Evolutionary conservation across 164 flowering plant species (phyloP), one percentile per base, ranked within the genome.

Genomic region (Berberis vulgaris): DNA sequence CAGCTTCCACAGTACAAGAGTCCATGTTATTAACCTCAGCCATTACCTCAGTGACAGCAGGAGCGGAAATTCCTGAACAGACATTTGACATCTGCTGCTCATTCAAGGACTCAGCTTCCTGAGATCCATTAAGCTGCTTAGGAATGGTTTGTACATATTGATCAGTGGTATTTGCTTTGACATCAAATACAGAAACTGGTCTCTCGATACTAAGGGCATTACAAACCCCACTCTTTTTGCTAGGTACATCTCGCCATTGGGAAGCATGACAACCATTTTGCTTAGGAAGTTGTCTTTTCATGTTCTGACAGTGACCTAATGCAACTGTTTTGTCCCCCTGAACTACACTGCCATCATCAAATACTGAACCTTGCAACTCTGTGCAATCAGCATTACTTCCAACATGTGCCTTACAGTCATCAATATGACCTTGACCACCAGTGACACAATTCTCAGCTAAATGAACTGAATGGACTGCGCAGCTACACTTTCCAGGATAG

Each of bases 201-300:
- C 8, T 59, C 39, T 65, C 69, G 4, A 53, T 39, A 57, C 63
- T 9, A 63, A 72, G 57, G 59, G 47, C 45, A 42, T 73, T 74
- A 73, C 67, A 59, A 53, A 11, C 67, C 46, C 43, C 67, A 8
- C 44, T 67, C 41, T 49, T 64, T 68, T 74, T 80, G 58, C 65
- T 74, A 56, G 88, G 85, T 39, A 84, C 84, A 77, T 86, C 85
- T 71, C 69, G 74, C 91, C 91, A 86, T 54, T 78, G 84, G 67
- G 74, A 71, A 66, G 67, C 45, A 69, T 64, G 63, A 66, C 59
- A 69, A 50, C 60, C 62, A 49, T 52, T 64, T 7, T 63, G 75
- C 55, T 47, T 67, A 11, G 46, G 65, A 12, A 38, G 42, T 57
- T 74, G 72, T 10, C 54, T 66, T 8, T 64, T 67, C 44, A 59